Percentiles rank a stretch among this genome's conserved stretches.
phyloP scores from a whole-genome alignment of 495 filamentous ascomycete genomes.

The Cenococcum geophilum region DNA sequence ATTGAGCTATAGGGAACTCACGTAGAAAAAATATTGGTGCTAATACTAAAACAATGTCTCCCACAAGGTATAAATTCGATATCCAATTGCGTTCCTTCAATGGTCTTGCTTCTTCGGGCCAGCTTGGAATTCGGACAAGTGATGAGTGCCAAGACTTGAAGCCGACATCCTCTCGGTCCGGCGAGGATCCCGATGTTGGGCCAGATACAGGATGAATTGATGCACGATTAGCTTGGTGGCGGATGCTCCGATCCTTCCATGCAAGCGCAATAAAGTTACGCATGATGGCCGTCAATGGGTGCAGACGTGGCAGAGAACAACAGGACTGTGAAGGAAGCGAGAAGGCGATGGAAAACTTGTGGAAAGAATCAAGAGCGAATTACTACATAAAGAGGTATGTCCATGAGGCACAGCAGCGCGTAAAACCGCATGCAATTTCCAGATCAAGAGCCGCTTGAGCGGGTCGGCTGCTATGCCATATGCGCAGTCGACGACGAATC shows the following conservation, averaged over 20 bases:
- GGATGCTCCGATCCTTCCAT: not conserved
- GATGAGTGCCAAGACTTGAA: not conserved
- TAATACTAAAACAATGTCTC: constrained; percentile 22
- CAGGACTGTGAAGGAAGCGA: not conserved
- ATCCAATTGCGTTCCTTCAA: constrained; percentile 22
- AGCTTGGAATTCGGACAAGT: constrained; percentile 6
- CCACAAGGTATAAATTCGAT: constrained; percentile 14
- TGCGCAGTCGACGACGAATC: not conserved
- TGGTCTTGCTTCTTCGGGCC: constrained; percentile 14
- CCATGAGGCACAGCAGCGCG: constrained; percentile 2
- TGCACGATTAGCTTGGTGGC: not conserved
- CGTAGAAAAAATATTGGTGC: constrained; percentile 26
- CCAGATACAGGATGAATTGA: not conserved
- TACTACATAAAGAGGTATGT: not conserved
- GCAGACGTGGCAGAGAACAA: not conserved
- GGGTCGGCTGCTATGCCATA: not conserved
- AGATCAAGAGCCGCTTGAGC: not conserved
- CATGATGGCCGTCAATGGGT: not conserved
- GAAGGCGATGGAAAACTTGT: not conserved
- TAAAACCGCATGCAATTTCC: not conserved
- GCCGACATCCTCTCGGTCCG: not conserved
- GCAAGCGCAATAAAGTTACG: not conserved
- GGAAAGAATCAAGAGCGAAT: not conserved
- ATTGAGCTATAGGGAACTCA: not conserved
- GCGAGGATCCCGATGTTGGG: not conserved